phyloP scores from a whole-genome alignment of 2,329 filamentous ascomycete genomes.

The Rugonectria rugulosa region DNA sequence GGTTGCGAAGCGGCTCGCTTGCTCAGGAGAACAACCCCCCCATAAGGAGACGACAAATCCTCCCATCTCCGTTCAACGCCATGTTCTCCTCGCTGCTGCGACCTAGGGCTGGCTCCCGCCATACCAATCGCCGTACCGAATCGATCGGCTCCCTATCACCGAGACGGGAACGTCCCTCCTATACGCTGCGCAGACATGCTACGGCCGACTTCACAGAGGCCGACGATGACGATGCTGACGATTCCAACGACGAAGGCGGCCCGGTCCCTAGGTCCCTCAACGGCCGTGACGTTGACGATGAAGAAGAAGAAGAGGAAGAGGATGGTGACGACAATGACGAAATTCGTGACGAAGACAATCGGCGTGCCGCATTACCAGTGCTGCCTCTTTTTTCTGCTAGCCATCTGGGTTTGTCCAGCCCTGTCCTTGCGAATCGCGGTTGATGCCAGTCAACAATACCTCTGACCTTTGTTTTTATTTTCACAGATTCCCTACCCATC shows the following conservation, averaged over 20 bases:
- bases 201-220: constrained; percentile 72
- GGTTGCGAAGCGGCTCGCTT: constrained; percentile 37
- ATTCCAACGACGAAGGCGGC: constrained; percentile 50
- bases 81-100: constrained; percentile 50
- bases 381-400: constrained; percentile 83
- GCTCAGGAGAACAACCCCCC: constrained; percentile 19
- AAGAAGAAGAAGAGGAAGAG: constrained; percentile 56
- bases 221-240: constrained; percentile 59
- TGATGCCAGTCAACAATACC: constrained; percentile 2
- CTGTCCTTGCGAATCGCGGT: neutral
- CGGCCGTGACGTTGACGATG: constrained; percentile 40
- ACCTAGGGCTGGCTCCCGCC: constrained; percentile 44
- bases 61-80: constrained; percentile 27
- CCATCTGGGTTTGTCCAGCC: constrained; percentile 70
- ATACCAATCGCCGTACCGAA: constrained; percentile 40
- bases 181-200: constrained; percentile 54
- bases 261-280: constrained; percentile 29
- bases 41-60: constrained; percentile 15
- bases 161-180: constrained; percentile 39
- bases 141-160: constrained; percentile 42
- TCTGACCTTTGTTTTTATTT: constrained; percentile 15
- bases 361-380: constrained; percentile 47
- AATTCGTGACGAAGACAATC: constrained; percentile 44
- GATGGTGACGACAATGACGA: constrained; percentile 59
- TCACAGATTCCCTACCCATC: constrained; percentile 80